Evolutionary conservation across 2,329 filamentous ascomycete species (phyloP), one percentile per base, ranked within the genome.

Genomic region (Parastagonospora nodorum): DNA sequence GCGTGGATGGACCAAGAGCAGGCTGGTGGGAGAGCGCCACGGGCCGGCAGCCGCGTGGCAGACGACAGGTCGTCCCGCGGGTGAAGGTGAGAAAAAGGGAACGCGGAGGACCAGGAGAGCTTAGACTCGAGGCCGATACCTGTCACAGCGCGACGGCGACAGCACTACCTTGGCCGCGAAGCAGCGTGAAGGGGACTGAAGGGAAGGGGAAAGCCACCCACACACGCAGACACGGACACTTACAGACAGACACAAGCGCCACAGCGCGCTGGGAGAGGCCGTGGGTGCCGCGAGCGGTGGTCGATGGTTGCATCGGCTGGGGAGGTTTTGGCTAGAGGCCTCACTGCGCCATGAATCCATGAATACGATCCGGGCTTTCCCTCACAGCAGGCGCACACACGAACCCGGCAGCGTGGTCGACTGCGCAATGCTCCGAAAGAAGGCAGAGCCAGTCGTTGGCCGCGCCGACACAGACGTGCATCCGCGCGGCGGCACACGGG

Each of bases 381-480:
- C 50, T 58, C 52, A 49, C 49, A 56, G 52, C 60, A 51, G 56
- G 50, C 59, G 60, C 55, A 65, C 45, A 61, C 55, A 65, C 46
- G 11, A 61, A 61, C 68, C 71, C 69, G 66, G 54, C 59, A 60
- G 59, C 15, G 37, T 58, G 71, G 68, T 50, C 42, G 50, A 45
- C 67, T 73, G 69, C 69, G 66, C 69, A 70, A 67, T 59, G 46
- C 62, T 67, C 69, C 68, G 62, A 72, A 72, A 69, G 64, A 46
- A 60, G 66, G 55, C 53, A 58, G 50, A 51, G 57, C 58, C 64
- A 60, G 54, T 60, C 51, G 50, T 40, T 36, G 42, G 11, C 42
- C 19, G 42, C 42, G 42, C 36, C 32, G 44, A 15, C 35, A 14
- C 16, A 14, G 28, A 29, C 40, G 14, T 33, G 31, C n/a, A n/a